Percentiles rank a stretch among this genome's conserved stretches.
Evolutionary conservation across 352 stramenopile genomes (phyloP).

Genomic region (Phytophthora parvispora): DNA sequence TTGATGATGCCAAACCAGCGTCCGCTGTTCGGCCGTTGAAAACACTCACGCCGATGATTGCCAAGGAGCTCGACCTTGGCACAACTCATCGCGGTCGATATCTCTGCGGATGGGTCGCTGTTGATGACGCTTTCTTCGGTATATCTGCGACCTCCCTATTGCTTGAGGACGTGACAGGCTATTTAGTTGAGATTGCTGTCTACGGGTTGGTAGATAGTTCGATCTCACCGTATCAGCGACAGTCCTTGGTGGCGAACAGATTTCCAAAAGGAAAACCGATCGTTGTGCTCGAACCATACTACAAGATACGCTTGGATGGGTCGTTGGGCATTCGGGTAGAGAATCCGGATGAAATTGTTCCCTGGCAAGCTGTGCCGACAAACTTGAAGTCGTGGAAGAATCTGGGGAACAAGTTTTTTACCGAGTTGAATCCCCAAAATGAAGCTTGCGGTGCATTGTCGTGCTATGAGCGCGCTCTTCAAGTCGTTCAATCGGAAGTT

Average conservation of each 20-base stretch:
- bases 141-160: conserved; percentile 24
- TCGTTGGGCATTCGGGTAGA: conserved; percentile 34
- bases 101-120: conserved; percentile 40
- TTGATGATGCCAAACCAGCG: conserved; percentile 18
- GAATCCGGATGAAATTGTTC: conserved; percentile 15
- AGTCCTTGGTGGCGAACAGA: conserved; percentile 5
- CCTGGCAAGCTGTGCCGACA: conserved; percentile 27
- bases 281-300: conserved; percentile 38
- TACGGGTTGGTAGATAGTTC: conserved; percentile 31
- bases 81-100: conserved; percentile 40
- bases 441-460: conserved; percentile 16
- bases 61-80: conserved; percentile 27
- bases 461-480: conserved; percentile 28
- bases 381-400: conserved; percentile 30
- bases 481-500: conserved; percentile 11
- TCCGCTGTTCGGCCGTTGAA: conserved; percentile 9
- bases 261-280: conserved; percentile 38
- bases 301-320: conserved; percentile 39
- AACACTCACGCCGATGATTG: conserved; percentile 32
- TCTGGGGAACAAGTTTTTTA: conserved; percentile 37
- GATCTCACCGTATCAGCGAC: conserved; percentile 12
- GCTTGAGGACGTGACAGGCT: conserved; percentile 37
- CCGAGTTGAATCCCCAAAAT: conserved; percentile 13
- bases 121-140: conserved; percentile 39
- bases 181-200: conserved; percentile 36